phyloP scores from a whole-genome alignment of 2,329 filamentous ascomycete species.

The Thelonectria blattea region DNA sequence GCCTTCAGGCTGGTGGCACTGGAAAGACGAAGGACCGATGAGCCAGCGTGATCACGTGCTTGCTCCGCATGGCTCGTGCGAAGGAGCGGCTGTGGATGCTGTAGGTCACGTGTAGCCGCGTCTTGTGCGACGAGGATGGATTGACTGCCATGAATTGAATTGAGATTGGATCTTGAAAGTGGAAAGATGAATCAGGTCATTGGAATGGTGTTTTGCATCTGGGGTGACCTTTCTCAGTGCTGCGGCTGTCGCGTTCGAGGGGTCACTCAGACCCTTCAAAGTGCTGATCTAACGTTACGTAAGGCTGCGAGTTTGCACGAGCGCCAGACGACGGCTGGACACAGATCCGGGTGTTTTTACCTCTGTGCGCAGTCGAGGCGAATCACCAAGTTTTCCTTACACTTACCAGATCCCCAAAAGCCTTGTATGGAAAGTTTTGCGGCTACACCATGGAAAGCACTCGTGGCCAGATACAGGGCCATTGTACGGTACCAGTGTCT shows the following conservation, averaged over 20 bases:
- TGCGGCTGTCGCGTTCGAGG: background rate
- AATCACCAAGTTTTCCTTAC: background rate
- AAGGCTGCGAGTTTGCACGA: background rate
- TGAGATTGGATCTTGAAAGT: background rate
- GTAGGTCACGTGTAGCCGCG: slow-evolving; percentile 34
- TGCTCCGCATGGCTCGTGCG: slow-evolving; percentile 36
- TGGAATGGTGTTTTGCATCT: background rate
- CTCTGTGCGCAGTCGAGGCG: background rate
- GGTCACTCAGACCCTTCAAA: background rate
- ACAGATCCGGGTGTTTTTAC: background rate
- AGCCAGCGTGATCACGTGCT: slow-evolving; percentile 35
- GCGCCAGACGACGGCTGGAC: background rate
- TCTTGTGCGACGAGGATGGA: background rate
- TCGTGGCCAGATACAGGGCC: background rate
- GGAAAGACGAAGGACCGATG: slow-evolving; percentile 27
- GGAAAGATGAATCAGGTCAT: background rate
- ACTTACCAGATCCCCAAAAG: background rate
- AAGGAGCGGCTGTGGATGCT: slow-evolving; percentile 11
- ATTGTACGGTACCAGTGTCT: background rate
- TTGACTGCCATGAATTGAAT: background rate
- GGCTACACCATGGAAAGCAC: background rate
- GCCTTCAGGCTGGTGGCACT: slow-evolving; percentile 29
- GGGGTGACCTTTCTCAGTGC: background rate
- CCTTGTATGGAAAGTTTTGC: background rate
- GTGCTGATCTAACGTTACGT: background rate